phyloP scores from a whole-genome alignment of 1,139 yeast species.

The Saccharomyces uvarum region DNA sequence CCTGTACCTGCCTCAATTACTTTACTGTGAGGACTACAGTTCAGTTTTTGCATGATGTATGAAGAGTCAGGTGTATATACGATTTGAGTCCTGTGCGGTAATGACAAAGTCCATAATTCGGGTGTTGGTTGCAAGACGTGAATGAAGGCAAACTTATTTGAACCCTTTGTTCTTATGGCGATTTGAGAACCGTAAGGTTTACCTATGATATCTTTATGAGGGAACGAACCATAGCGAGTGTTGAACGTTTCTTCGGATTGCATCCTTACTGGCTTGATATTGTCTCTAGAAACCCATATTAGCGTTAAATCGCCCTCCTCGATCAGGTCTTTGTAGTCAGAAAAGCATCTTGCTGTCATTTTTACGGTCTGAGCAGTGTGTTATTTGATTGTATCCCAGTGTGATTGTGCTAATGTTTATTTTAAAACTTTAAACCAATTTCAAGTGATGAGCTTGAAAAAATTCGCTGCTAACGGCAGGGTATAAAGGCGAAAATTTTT shows the following conservation, averaged over 20 bases:
- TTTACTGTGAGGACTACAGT: conserved; percentile 62
- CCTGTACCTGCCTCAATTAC: conserved; percentile 98
- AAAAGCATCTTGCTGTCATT: conserved; percentile 8
- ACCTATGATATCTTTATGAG: conserved; percentile 78
- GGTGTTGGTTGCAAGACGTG: conserved; percentile 89
- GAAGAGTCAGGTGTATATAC: conserved; percentile 95
- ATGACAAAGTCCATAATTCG: conserved; percentile 87
- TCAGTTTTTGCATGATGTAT: conserved; percentile 75
- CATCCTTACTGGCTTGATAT: conserved; percentile 67
- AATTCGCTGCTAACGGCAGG: not conserved
- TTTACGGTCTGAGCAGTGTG: not conserved
- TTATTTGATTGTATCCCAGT: not conserved
- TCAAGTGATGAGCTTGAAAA: conserved; percentile 1
- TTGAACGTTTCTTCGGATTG: conserved; percentile 55
- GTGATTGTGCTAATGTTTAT: not conserved
- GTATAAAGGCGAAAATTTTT: not conserved
- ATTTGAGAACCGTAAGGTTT: conserved; percentile 78
- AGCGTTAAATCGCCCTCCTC: conserved; percentile 82
- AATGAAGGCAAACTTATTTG: conserved; percentile 59
- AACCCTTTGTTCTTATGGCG: conserved; percentile 57
- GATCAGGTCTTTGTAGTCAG: conserved; percentile 37
- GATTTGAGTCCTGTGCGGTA: conserved; percentile 96
- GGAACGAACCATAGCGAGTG: conserved; percentile 84
- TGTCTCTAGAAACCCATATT: conserved; percentile 75
- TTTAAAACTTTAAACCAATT: not conserved